Percentiles rank a stretch among this genome's conserved stretches.
Conservation (phyloP, 106 monocot species). For the Apostasia shenzhenica region DNA sequence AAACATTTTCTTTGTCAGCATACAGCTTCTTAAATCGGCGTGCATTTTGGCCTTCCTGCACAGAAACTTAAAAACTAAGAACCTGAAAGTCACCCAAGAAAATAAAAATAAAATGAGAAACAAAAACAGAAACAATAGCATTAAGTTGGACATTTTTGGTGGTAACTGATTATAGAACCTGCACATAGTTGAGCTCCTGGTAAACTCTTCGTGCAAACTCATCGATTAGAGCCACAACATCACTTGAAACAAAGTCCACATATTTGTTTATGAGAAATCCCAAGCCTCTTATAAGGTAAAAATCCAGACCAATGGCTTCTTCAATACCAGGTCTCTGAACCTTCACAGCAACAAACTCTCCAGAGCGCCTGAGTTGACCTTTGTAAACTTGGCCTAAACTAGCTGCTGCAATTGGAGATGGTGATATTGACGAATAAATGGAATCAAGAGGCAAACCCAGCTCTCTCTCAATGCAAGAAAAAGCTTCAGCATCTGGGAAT, state of each 20-base stretch:
- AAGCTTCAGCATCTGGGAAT: conserved; percentile 81
- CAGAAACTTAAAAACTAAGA: conserved; percentile 5
- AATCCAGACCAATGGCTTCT: conserved; percentile 87
- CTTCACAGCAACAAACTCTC: conserved; percentile 83
- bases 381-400: conserved; percentile 99
- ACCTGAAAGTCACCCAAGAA: not conserved
- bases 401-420: conserved; percentile 96
- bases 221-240: conserved; percentile 96
- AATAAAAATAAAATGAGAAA: conserved; percentile 1
- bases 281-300: conserved; percentile 82
- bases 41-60: conserved; percentile 98
- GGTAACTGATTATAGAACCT: conserved; percentile 34
- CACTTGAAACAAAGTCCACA: conserved; percentile 75
- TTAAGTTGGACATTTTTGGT: not conserved
- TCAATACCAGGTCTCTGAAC: conserved; percentile 91
- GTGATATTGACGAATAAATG: conserved; percentile 76
- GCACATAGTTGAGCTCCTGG: conserved; percentile 98
- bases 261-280: conserved; percentile 91
- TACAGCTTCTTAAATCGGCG: conserved; percentile 94
- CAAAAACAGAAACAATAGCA: not conserved
- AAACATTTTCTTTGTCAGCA: conserved; percentile 90
- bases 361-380: conserved; percentile 75
- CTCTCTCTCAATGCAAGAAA: conserved; percentile 89
- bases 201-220: conserved; percentile 95
- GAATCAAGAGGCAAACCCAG: conserved; percentile 78